Conservation (phyloP, 176 grass and related monocot species). For the Aegilops longissima region DNA sequence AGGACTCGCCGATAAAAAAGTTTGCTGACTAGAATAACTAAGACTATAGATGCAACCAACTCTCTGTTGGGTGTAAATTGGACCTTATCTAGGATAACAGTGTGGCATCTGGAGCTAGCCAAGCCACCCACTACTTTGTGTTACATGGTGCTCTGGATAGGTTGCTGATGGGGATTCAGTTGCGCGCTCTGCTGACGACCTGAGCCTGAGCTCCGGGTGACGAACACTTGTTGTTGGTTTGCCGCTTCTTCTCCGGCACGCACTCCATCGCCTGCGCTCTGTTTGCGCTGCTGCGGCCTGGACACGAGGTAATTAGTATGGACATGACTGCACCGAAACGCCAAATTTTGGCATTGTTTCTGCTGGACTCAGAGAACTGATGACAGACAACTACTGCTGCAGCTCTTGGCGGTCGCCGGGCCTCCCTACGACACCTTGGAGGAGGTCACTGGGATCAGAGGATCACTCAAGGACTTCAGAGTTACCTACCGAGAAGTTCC, state of each 20-base stretch:
- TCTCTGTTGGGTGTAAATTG: no score
- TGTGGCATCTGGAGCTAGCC: background rate
- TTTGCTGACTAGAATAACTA: no score
- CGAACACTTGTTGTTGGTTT: background rate
- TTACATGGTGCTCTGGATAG: no score
- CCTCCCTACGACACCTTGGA: conserved; percentile 87
- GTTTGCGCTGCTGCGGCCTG: conserved; percentile 83
- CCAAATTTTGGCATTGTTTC: background rate
- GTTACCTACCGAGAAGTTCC: conserved; percentile 73
- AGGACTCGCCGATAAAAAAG: no score
- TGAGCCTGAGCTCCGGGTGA: background rate
- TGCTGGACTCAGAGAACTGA: background rate
- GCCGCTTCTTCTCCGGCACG: conserved; percentile 88
- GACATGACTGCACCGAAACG: background rate
- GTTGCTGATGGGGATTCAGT: background rate
- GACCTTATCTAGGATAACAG: background rate
- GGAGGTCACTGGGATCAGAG: conserved; percentile 93
- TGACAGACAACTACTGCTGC: background rate
- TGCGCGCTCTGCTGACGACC: background rate
- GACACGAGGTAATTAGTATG: conserved; percentile 53
- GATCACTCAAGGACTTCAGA: conserved; percentile 87
- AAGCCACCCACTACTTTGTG: background rate
- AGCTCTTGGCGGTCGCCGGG: conserved; percentile 81
- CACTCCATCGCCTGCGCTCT: conserved; percentile 87
- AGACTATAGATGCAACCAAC: no score